These are phyloP conservation scores for Quercus rubra DNA, from an alignment of 306 rosid genomes.

Conservation along the genomic window DNA sequence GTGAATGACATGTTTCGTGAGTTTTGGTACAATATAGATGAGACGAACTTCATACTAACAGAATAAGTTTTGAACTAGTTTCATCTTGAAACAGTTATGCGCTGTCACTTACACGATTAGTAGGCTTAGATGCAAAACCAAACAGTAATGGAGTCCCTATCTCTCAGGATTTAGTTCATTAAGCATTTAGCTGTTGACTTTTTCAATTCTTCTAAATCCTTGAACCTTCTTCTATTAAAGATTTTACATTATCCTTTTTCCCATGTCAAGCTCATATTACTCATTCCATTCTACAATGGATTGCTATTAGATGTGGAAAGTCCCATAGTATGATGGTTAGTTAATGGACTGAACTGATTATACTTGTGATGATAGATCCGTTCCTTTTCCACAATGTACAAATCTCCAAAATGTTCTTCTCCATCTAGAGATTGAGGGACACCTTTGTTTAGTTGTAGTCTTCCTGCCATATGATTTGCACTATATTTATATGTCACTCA, in stretches of 20 bases:
- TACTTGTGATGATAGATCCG: not conserved
- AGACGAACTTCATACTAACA: no score
- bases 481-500: not conserved
- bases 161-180: not conserved
- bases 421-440: not conserved
- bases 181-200: not conserved
- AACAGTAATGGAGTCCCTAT: not conserved
- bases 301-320: not conserved
- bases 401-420: not conserved
- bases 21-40: no score
- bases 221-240: not conserved
- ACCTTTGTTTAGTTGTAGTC: not conserved
- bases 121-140: no score
- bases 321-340: not conserved
- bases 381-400: not conserved
- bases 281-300: not conserved
- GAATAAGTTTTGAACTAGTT: no score
- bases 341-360: not conserved
- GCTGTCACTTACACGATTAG: no score
- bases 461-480: no score
- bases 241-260: not conserved
- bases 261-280: no score
- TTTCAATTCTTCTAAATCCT: not conserved
- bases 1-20: no score
- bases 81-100: no score